Percentiles rank a stretch among this genome's conserved stretches.
phyloP scores from a whole-genome alignment of 1,284 basidiomycete genomes.

The Golubevia pallescens region DNA sequence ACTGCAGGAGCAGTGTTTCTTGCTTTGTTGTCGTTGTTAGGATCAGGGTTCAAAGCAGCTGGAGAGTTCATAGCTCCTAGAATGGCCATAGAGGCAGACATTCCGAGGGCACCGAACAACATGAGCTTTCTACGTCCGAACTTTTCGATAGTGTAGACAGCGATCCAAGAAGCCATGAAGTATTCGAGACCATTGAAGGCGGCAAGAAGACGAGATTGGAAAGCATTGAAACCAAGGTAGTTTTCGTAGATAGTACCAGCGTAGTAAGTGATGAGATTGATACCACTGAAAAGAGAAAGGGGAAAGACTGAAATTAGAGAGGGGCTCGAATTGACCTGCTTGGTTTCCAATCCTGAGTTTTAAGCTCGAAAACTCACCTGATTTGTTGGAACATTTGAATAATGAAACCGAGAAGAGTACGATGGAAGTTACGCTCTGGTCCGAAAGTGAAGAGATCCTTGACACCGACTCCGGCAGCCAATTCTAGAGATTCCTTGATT shows the following conservation, averaged over 20 bases:
- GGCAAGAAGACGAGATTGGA: constrained; percentile 51
- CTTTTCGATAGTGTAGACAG: constrained; percentile 51
- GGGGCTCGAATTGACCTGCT: too few species aligned
- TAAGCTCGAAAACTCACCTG: neutral
- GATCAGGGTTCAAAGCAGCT: constrained; percentile 8
- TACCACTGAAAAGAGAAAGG: neutral
- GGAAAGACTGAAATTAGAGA: neutral
- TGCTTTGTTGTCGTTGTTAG: constrained; percentile 18
- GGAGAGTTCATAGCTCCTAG: constrained; percentile 17
- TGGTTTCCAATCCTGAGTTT: too few species aligned
- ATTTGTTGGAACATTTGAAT: constrained; percentile 63
- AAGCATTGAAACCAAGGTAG: constrained; percentile 37
- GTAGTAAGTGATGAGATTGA: constrained; percentile 47
- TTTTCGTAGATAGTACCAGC: constrained; percentile 55
- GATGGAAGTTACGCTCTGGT: constrained; percentile 57
- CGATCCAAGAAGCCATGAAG: constrained; percentile 56
- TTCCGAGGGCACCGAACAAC: constrained; percentile 46
- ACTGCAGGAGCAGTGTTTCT: constrained; percentile 19
- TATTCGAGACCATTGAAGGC: constrained; percentile 61
- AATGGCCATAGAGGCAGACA: constrained; percentile 47
- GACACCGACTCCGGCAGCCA: constrained; percentile 22
- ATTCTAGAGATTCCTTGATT: constrained; percentile 37
- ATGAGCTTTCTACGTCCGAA: constrained; percentile 56
- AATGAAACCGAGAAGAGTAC: constrained; percentile 46
- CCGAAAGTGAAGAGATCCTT: constrained; percentile 52